Percentiles rank a stretch among this genome's conserved stretches.
phyloP scores from a whole-genome alignment of 768 basidiomycete genomes.

The Jaapia argillacea region DNA sequence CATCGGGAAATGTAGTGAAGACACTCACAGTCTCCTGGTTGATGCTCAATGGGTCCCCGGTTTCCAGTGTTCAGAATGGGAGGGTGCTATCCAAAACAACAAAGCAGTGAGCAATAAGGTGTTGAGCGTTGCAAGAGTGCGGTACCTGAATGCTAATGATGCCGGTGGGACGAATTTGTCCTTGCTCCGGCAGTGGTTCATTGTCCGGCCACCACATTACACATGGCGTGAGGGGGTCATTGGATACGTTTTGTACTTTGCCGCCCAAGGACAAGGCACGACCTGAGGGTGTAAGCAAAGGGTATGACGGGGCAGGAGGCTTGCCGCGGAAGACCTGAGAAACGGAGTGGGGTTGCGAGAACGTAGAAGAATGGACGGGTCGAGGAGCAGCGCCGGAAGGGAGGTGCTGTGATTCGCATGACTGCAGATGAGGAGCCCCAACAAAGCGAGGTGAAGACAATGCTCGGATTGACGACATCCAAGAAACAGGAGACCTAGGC shows the following conservation, averaged over 20 bases:
- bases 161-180: constrained; percentile 56
- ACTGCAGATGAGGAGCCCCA: background rate
- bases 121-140: background rate
- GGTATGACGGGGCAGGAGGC: constrained; percentile 38
- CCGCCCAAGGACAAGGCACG: constrained; percentile 69
- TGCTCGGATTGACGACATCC: constrained; percentile 19
- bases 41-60: constrained; percentile 79
- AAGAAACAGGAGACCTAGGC: constrained; percentile 12
- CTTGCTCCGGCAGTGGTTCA: constrained; percentile 70
- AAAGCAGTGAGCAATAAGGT: background rate
- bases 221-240: constrained; percentile 61
- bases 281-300: constrained; percentile 77
- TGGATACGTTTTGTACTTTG: constrained; percentile 70
- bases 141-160: constrained; percentile 44
- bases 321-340: constrained; percentile 21
- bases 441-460: constrained; percentile 9
- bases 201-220: constrained; percentile 92
- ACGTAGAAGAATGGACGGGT: constrained; percentile 15
- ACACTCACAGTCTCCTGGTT: constrained; percentile 27
- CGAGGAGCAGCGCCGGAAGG: constrained; percentile 2
- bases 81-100: constrained; percentile 44
- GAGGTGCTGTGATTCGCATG: background rate
- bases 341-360: constrained; percentile 7
- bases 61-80: constrained; percentile 88
- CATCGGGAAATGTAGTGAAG: background rate